Evolutionary conservation across 2,329 filamentous ascomycete genomes (phyloP).

Genomic region (Alternaria viburni): DNA sequence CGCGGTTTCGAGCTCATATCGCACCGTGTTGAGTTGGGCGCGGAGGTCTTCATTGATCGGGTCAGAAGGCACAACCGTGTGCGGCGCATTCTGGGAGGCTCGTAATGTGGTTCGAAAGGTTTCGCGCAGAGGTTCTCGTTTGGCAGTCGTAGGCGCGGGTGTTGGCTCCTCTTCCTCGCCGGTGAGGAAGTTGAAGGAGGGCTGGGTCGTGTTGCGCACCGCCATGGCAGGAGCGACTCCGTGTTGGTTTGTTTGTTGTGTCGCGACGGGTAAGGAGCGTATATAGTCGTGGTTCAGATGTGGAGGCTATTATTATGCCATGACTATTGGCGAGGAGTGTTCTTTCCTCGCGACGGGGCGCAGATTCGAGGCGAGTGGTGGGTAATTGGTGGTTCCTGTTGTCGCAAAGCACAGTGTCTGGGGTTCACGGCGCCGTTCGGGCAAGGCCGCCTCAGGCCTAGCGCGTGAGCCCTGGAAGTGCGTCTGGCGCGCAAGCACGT

Average conservation of each 20-base stretch:
- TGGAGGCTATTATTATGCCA: neutral
- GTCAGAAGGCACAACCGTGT: constrained; percentile 49
- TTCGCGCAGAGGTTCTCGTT: constrained; percentile 50
- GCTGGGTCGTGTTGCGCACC: constrained; percentile 47
- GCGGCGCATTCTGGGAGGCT: constrained; percentile 49
- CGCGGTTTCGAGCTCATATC: constrained; percentile 84
- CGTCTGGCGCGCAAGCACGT: constrained; percentile 9
- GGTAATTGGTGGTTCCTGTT: constrained; percentile 2
- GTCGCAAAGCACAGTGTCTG: constrained; percentile 14
- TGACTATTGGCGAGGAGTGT: neutral
- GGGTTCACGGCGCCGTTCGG: constrained; percentile 17
- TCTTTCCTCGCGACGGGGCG: neutral
- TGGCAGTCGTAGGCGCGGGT: constrained; percentile 34
- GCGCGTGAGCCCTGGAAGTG: constrained; percentile 8
- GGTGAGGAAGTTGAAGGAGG: constrained; percentile 58
- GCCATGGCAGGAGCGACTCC: constrained; percentile 26
- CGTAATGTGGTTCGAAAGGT: constrained; percentile 50
- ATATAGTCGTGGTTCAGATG: neutral
- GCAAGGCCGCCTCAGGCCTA: constrained; percentile 13
- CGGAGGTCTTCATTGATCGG: constrained; percentile 76
- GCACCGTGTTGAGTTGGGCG: constrained; percentile 84
- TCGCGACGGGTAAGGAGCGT: neutral
- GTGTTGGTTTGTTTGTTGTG: constrained; percentile 23
- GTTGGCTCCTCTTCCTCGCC: constrained; percentile 47
- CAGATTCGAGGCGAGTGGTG: neutral